Conservation (phyloP, 352 stramenopile genomes). For the Ophiocytium majus region DNA sequence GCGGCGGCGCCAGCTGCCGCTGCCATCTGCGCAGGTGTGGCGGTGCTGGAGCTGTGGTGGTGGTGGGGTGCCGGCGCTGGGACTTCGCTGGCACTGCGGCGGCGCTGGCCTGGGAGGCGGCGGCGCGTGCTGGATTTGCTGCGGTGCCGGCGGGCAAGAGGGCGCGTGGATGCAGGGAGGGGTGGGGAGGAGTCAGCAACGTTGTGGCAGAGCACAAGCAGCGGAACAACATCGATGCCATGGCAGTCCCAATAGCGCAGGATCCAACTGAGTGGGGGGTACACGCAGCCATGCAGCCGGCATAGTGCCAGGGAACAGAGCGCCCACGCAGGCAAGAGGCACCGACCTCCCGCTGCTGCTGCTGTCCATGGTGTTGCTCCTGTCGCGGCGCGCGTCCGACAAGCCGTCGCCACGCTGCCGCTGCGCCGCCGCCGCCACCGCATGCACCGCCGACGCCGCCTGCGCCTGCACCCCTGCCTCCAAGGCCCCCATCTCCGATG, state of each 20-base stretch:
- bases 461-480: neutral
- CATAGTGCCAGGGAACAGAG: no score
- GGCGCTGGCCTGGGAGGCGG: no score
- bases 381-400: neutral
- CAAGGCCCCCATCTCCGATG: neutral
- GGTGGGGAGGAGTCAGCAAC: no score
- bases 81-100: no score
- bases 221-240: no score
- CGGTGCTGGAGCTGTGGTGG: neutral
- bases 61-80: no score
- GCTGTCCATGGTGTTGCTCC: neutral
- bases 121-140: neutral
- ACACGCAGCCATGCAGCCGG: no score
- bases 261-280: no score
- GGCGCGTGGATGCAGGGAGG: neutral
- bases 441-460: neutral
- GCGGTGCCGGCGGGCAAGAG: neutral
- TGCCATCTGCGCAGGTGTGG: slow-evolving; percentile 16
- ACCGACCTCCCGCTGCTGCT: neutral
- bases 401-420: neutral
- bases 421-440: neutral
- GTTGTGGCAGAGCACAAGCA: no score
- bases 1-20: neutral
- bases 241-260: no score
- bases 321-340: no score